These are phyloP conservation scores for Diplocarpon rosae DNA, from an alignment of 2,329 filamentous ascomycete genomes.

Conservation along the genomic window DNA sequence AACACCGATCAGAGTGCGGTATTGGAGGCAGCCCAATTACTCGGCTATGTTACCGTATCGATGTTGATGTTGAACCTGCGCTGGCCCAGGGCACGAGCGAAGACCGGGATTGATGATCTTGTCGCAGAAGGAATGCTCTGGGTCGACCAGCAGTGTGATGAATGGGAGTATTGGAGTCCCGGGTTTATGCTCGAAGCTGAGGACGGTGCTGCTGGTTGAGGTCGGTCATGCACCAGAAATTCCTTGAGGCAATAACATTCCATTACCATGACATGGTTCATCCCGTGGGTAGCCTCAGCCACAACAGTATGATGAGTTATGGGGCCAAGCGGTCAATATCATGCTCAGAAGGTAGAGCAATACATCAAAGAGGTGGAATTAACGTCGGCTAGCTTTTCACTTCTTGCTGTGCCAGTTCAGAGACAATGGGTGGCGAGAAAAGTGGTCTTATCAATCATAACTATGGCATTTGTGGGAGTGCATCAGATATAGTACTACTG, in stretches of 20 bases:
- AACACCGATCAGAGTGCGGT: constrained; percentile 91
- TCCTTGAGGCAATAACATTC: not conserved
- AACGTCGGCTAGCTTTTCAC: too few relatives aligned
- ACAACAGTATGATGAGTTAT: not conserved
- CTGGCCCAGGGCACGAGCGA: constrained; percentile 77
- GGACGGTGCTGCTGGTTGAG: not conserved
- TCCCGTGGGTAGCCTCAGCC: not conserved
- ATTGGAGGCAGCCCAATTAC: constrained; percentile 78
- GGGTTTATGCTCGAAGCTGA: constrained; percentile 46
- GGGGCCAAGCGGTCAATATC: too few relatives aligned
- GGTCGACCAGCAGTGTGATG: constrained; percentile 76
- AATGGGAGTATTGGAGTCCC: constrained; percentile 92
- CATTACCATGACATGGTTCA: not conserved
- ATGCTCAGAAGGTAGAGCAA: too few relatives aligned
- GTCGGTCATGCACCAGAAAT: not conserved
- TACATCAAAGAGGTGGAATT: too few relatives aligned
- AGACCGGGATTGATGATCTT: constrained; percentile 83
- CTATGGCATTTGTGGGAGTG: too few relatives aligned
- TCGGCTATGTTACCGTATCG: constrained; percentile 81
- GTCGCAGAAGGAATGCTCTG: constrained; percentile 84
- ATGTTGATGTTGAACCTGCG: constrained; percentile 80
- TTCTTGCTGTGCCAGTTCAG: too few relatives aligned
- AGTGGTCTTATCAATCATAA: too few relatives aligned
- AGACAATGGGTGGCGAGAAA: too few relatives aligned
- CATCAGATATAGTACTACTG: too few relatives aligned